Base-by-base conservation (phyloP, 208 protist genomes). In the Leishmania lainsoni region DNA sequence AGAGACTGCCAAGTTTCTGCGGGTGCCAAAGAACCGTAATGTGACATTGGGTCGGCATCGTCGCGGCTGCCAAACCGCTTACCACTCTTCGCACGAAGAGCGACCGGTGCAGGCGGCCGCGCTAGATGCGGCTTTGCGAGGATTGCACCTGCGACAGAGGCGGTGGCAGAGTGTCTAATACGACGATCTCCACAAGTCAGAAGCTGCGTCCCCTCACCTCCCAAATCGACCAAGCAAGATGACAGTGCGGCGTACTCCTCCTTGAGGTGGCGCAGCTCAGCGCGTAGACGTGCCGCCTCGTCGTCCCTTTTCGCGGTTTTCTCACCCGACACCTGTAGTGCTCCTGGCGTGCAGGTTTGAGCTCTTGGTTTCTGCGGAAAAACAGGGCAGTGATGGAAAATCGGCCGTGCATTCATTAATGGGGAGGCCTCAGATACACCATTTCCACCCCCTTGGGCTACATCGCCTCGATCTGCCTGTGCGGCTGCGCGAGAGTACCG, bases 1-100 rank as follows among this genome's bases (percentile, higher is more conserved):
- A 85, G 49, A 16, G 42, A 72, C 73, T 68, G 49, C 81, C 81
- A 85, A 72, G 81, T 85, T 5, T 39, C 77, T 26, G 68, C 81
- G 6, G 70, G 35, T 16, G 32, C 54, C 10, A 52, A 4, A 26
- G 74, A 77, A 29, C 56, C 56, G 8, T 29, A 35, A 6, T 66
- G n/a, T 5, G 72, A 42, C 14, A 52, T 29, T 61, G 29, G 32
- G 14, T 17, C 51, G 51, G 14, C 51, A 48, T 56, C 29, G 17
- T 22, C 32, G 32, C 72, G n/a, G 72, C 32, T 16, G 32, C 51
- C 72, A 20, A 63, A 22, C 72, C 51, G 16, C 72, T 61, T 76
- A 48, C 51, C 51, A 16, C 72, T 1, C 52, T 42, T 29, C n/a
- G 51, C 5, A 14, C 72, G 48, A 56, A 52, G 35, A 5, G 49